phyloP scores from a whole-genome alignment of 768 basidiomycete genomes.

The Mycena galericulata region DNA sequence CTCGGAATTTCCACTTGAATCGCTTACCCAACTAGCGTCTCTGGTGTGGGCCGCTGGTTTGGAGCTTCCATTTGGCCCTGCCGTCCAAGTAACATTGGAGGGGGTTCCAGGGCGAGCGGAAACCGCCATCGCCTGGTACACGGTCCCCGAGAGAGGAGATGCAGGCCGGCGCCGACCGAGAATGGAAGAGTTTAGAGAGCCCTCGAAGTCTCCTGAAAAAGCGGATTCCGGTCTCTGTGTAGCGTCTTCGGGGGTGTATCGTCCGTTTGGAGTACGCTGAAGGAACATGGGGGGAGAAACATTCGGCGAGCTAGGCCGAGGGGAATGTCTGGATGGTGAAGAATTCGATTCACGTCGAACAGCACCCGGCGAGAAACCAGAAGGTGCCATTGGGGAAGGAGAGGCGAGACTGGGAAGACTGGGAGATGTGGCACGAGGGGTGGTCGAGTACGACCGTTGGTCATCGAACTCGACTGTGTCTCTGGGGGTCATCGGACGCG shows the following conservation, averaged over 20 bases:
- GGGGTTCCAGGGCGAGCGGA: slow-evolving; percentile 76
- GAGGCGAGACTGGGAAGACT: slow-evolving; percentile 52
- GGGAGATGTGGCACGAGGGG: slow-evolving; percentile 84
- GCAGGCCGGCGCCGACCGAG: slow-evolving; percentile 71
- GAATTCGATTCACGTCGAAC: slow-evolving; percentile 69
- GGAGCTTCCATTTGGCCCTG: slow-evolving; percentile 46
- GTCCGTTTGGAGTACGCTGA: slow-evolving; percentile 72
- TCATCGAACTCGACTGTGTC: slow-evolving; percentile 78
- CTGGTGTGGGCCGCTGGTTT: slow-evolving; percentile 59
- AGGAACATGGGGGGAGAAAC: slow-evolving; percentile 62
- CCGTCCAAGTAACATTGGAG: slow-evolving; percentile 82
- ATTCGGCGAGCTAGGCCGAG: slow-evolving; percentile 62
- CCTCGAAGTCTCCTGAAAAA: slow-evolving; percentile 57
- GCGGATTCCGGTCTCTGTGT: slow-evolving; percentile 48
- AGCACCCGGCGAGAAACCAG: slow-evolving; percentile 52
- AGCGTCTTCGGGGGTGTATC: slow-evolving; percentile 70
- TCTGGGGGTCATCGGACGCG: slow-evolving; percentile 90
- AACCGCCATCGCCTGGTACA: slow-evolving; percentile 71
- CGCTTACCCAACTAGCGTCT: slow-evolving; percentile 70
- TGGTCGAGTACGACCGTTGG: slow-evolving; percentile 76
- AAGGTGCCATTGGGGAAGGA: slow-evolving; percentile 49
- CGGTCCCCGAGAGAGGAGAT: slow-evolving; percentile 74
- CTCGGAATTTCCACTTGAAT: slow-evolving; percentile 37
- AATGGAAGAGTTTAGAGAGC: slow-evolving; percentile 62
- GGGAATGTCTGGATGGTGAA: slow-evolving; percentile 58